A percentile compares a stretch with the other conserved stretches of the same genome.
phyloP scores from a whole-genome alignment of 768 basidiomycete genomes.

The Suillus subluteus region DNA sequence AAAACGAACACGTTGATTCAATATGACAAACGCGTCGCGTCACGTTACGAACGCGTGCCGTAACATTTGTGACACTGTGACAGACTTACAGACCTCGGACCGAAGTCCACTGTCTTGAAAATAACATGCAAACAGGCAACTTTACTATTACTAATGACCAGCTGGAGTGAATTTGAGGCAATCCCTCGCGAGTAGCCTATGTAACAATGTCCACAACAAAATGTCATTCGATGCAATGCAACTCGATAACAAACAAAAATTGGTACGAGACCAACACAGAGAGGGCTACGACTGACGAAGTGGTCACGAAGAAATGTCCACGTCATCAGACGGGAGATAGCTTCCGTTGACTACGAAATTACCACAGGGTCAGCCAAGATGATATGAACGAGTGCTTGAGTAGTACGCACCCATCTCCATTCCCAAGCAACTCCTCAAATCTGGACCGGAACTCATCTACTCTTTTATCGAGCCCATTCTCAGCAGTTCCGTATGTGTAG shows the following conservation, averaged over 20 bases:
- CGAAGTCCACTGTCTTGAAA: no score
- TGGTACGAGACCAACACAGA: neutral
- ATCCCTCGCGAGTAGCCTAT: no score
- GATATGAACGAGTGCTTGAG: neutral
- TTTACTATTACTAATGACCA: neutral
- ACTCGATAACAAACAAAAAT: neutral
- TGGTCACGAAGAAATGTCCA: neutral
- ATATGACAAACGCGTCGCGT: constrained; percentile 19
- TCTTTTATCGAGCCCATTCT: constrained; percentile 9
- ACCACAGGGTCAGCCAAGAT: neutral
- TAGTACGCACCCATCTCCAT: constrained; percentile 15
- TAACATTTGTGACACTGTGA: constrained; percentile 13
- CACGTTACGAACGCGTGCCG: constrained; percentile 9
- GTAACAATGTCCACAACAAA: neutral
- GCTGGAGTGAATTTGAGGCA: no score
- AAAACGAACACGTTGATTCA: constrained; percentile 5
- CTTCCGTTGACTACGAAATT: neutral
- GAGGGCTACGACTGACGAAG: neutral
- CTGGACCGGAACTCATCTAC: constrained; percentile 34
- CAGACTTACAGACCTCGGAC: neutral
- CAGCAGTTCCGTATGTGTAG: constrained; percentile 19
- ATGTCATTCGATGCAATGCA: neutral
- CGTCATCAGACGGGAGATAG: neutral
- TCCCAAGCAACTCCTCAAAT: constrained; percentile 40
- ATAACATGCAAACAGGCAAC: neutral